Base-by-base conservation (phyloP, 2,329 filamentous ascomycete species). In the Exophiala dermatitidis region DNA sequence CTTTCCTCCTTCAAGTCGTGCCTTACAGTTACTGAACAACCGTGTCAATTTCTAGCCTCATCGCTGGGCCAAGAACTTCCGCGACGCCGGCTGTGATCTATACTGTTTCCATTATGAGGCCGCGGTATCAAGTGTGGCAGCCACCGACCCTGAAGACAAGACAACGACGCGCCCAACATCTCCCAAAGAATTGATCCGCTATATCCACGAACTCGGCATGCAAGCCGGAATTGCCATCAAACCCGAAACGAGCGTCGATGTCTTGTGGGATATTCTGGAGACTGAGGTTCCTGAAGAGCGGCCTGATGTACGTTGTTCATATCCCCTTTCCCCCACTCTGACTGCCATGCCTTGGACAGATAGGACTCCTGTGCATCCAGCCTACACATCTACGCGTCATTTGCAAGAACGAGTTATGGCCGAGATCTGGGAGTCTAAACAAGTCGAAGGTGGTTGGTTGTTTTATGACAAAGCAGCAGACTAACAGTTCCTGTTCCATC, bases 41-140 rank as follows among this genome's bases (percentile, higher is more conserved):
- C 19, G 19, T 19, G 19, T 19, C 12, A 5, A 43, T 12, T n/a
- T 36, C 61, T 62, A 93, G 90, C 93, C 93, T 62, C 94, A 97
- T 78, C 90, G 90, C 78, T 98, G 93, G 93, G 90, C 96, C 65
- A 88, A 87, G 67, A 88, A 95, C 58, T 97, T 98, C 77, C 83
- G 93, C 70, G 84, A 86, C 49, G 93, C 90, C 56, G 93, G 93
- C 50, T 96, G 90, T 72, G 90, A 98, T 71, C 79, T 98, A n/a
- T 98, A 98, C 77, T 97, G 93, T 78, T 98, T 98, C 78, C 93
- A 98, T 77, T 97, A 97, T 73, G 93, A 98, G 74, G 93, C 93
- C 29, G 93, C 93, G 60, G 80, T 93, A 46, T 72, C 75, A 62
- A 95, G 88, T 47, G 88, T 86, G 41, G 89, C 87, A 34, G 90